These are phyloP conservation scores for Phyllosticta citrichinensis DNA, from an alignment of 2,329 filamentous ascomycete genomes.

Conservation along the genomic window DNA sequence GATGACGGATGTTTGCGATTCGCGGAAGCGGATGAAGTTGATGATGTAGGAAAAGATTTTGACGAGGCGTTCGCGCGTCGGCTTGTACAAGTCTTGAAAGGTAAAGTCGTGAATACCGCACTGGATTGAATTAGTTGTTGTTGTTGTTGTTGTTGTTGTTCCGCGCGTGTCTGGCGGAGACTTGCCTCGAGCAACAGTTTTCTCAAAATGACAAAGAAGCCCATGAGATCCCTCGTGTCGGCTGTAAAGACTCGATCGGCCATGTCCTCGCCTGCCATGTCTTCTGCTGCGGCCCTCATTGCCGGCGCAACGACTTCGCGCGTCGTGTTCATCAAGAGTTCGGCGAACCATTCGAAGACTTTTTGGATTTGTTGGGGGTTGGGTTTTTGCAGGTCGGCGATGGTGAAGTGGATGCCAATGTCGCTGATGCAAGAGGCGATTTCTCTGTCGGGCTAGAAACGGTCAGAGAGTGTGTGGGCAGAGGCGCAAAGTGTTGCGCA, in stretches of 20 bases:
- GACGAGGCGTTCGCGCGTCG: slow-evolving; percentile 78
- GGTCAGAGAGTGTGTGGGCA: background rate
- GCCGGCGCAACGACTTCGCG: slow-evolving; percentile 89
- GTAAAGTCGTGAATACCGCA: slow-evolving; percentile 91
- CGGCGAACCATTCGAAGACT: slow-evolving; percentile 96
- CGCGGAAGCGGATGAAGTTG: slow-evolving; percentile 96
- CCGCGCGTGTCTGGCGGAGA: background rate
- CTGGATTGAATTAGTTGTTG: slow-evolving; percentile 28
- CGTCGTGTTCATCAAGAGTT: slow-evolving; percentile 86
- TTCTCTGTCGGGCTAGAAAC: slow-evolving; percentile 55
- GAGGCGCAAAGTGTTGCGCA: slow-evolving; percentile 17
- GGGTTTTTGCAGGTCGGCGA: slow-evolving; percentile 83
- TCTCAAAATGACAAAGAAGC: slow-evolving; percentile 79
- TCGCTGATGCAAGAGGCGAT: slow-evolving; percentile 97
- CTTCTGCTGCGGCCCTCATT: slow-evolving; percentile 84
- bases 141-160: background rate
- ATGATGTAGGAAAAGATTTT: slow-evolving; percentile 98
- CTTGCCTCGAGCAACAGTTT: slow-evolving; percentile 60
- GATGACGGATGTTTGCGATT: slow-evolving; percentile 80
- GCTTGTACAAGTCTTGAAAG: slow-evolving; percentile 83
- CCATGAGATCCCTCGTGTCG: slow-evolving; percentile 90
- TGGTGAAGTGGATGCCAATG: slow-evolving; percentile 81
- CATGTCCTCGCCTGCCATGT: slow-evolving; percentile 66
- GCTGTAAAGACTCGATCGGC: slow-evolving; percentile 66
- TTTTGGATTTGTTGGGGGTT: slow-evolving; percentile 92